Evolutionary conservation across 2,329 filamentous ascomycete species (phyloP).

Genomic region (Penicillium sp.): DNA sequence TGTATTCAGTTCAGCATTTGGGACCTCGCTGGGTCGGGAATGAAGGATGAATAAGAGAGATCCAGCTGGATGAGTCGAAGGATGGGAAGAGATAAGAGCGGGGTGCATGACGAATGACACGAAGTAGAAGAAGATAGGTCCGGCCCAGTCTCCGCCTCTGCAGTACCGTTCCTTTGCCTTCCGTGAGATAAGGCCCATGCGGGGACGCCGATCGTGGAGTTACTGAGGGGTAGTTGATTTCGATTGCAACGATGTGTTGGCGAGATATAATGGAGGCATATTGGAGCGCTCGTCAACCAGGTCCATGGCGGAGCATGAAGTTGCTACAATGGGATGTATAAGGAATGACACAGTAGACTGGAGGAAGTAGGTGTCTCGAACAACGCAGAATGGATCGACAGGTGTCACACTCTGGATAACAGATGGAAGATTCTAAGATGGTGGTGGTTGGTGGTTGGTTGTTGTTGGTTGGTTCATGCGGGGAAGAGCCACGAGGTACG

Average conservation of each 20-base stretch:
- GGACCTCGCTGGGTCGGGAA: constrained; percentile 4
- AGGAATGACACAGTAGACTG: no score
- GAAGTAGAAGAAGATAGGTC: neutral
- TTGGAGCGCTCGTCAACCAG: no score
- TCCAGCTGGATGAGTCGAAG: neutral
- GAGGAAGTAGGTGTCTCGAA: no score
- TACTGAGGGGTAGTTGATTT: constrained; percentile 9
- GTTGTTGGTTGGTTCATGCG: neutral
- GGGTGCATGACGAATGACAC: constrained; percentile 3
- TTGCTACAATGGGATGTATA: no score
- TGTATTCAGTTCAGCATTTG: neutral
- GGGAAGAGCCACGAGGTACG: neutral
- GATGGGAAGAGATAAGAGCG: constrained; percentile 17
- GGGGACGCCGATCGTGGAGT: constrained; percentile 18
- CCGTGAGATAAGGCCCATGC: constrained; percentile 12
- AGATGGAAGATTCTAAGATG: neutral
- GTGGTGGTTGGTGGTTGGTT: neutral
- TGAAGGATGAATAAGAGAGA: constrained; percentile 5
- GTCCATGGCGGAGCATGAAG: no score
- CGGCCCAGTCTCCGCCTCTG: constrained; percentile 1
- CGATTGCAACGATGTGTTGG: constrained; percentile 1
- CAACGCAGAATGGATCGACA: neutral
- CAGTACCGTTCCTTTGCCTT: constrained; percentile 1
- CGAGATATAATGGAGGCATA: neutral
- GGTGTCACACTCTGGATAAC: no score